Percentiles rank a stretch among this genome's conserved stretches.
Conservation (phyloP, 2,329 filamentous ascomycete genomes). For the Nectriaceae sp. region DNA sequence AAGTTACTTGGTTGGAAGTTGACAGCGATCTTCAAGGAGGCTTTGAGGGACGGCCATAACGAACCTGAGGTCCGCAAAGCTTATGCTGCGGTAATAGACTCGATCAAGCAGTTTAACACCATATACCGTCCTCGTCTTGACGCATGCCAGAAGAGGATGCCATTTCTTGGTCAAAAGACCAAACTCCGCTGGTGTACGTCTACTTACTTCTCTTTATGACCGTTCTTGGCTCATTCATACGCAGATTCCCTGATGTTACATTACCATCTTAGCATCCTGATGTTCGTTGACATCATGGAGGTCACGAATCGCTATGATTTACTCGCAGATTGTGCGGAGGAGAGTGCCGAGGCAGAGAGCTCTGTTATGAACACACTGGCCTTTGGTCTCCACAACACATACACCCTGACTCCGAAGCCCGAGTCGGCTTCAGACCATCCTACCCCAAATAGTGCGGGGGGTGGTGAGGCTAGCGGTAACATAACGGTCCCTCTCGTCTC, state of each 20-base stretch:
- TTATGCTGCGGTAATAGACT: constrained; percentile 25
- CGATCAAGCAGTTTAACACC: constrained; percentile 29
- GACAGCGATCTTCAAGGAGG: constrained; percentile 34
- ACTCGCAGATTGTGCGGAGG: constrained; percentile 23
- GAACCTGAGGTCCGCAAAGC: constrained; percentile 30
- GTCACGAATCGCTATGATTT: constrained; percentile 30
- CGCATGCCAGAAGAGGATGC: constrained; percentile 33
- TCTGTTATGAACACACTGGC: constrained; percentile 34
- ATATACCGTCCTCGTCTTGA: constrained; percentile 31
- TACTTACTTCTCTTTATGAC: too few species aligned
- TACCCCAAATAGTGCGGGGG: background rate
- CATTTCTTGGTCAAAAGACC: constrained; percentile 32
- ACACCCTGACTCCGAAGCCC: constrained; percentile 16
- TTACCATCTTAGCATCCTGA: constrained; percentile 35
- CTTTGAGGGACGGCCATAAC: constrained; percentile 33
- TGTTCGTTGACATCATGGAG: constrained; percentile 33
- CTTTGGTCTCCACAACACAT: constrained; percentile 32
- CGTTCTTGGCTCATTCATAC: background rate
- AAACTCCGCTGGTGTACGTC: constrained; percentile 35
- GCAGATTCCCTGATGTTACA: constrained; percentile 36
- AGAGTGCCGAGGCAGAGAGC: constrained; percentile 30
- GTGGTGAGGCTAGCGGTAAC: background rate
- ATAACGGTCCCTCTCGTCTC: constrained; percentile 32
- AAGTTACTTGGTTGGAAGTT: constrained; percentile 35
- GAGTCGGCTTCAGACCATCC: background rate